Evolutionary conservation across 1,139 yeast species (phyloP).

Genomic region (Keqinozyma sinolaborantium): DNA sequence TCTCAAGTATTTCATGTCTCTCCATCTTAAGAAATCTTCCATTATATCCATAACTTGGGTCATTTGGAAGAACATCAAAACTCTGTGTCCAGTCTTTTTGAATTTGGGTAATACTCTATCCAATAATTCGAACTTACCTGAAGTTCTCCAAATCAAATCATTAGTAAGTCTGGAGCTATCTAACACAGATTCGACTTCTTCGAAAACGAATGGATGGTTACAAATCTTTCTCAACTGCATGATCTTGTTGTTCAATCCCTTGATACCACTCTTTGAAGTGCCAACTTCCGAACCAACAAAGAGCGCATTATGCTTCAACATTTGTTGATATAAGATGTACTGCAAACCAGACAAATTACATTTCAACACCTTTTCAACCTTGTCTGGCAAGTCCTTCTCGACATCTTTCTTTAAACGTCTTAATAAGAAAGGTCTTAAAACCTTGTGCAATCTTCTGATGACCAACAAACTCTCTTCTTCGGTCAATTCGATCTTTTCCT

Average conservation of each 20-base stretch:
- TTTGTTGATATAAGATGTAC: slow-evolving; percentile 70
- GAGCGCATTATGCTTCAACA: slow-evolving; percentile 67
- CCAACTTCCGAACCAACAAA: slow-evolving; percentile 51
- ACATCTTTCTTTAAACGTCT: slow-evolving; percentile 97
- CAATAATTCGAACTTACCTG: slow-evolving; percentile 76
- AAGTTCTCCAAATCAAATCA: slow-evolving; percentile 69
- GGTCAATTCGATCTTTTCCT: slow-evolving; percentile 71
- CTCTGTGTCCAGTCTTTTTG: slow-evolving; percentile 73
- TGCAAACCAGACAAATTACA: slow-evolving; percentile 93
- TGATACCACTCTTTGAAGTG: slow-evolving; percentile 53
- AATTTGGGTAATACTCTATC: slow-evolving; percentile 75
- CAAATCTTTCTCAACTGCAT: slow-evolving; percentile 97
- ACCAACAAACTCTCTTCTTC: slow-evolving; percentile 95
- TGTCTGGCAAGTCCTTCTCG: slow-evolving; percentile 93
- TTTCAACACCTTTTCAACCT: slow-evolving; percentile 90
- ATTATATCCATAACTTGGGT: slow-evolving; percentile 86
- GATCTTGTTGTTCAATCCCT: slow-evolving; percentile 85
- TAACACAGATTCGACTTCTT: slow-evolving; percentile 84
- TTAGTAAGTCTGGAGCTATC: slow-evolving; percentile 73
- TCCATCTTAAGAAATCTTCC: slow-evolving; percentile 74
- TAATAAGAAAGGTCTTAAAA: slow-evolving; percentile 86
- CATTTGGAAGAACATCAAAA: slow-evolving; percentile 82
- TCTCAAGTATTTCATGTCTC: slow-evolving; percentile 67
- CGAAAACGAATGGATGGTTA: slow-evolving; percentile 96
- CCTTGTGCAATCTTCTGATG: slow-evolving; percentile 94